Conservation (phyloP, 2,329 filamentous ascomycete species). For the Aspergillus sp. region DNA sequence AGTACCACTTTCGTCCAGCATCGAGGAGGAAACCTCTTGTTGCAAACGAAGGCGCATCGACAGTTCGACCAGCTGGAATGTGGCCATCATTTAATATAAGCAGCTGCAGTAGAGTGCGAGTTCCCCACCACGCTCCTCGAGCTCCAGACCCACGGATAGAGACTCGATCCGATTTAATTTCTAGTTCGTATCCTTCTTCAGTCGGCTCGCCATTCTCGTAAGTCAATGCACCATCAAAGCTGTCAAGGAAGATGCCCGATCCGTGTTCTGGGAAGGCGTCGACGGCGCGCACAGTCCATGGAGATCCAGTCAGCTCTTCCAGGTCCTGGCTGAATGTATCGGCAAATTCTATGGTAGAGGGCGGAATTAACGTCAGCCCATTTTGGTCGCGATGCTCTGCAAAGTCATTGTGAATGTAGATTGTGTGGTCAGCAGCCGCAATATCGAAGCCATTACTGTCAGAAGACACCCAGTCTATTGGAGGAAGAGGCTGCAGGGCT, state of each 20-base stretch:
- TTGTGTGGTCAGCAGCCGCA: background rate
- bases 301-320: constrained; percentile 37
- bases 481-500: background rate
- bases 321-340: constrained; percentile 49
- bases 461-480: background rate
- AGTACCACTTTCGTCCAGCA: constrained; percentile 57
- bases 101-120: constrained; percentile 54
- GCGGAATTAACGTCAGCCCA: constrained; percentile 54
- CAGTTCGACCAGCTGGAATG: constrained; percentile 44
- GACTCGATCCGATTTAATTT: constrained; percentile 38
- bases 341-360: constrained; percentile 52
- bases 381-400: constrained; percentile 42
- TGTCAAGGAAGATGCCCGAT: constrained; percentile 17
- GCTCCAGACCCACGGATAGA: constrained; percentile 54
- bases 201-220: constrained; percentile 51
- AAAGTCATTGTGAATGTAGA: constrained; percentile 45
- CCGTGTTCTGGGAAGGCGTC: constrained; percentile 22
- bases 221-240: constrained; percentile 38
- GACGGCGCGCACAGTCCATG: constrained; percentile 45
- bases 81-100: constrained; percentile 35
- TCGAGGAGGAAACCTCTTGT: constrained; percentile 55
- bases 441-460: background rate
- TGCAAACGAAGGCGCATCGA: constrained; percentile 54
- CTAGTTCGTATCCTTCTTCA: constrained; percentile 53
- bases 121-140: constrained; percentile 60